phyloP scores from a whole-genome alignment of 78 protist species.

The Reticulomyxa filosa region DNA sequence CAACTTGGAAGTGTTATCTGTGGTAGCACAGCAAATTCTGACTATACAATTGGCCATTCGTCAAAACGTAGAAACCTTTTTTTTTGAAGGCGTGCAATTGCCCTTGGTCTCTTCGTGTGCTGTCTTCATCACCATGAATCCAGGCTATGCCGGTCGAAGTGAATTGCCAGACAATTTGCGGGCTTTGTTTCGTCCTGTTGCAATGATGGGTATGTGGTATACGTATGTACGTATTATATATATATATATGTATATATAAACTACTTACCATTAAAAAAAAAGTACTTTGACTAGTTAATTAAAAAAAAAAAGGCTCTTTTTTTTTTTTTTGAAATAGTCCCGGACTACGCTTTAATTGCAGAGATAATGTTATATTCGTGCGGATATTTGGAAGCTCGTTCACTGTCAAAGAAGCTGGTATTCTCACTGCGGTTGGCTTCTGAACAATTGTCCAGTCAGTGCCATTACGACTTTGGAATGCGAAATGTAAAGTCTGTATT shows the following conservation, averaged over 20 bases:
- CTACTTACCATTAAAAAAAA: not conserved
- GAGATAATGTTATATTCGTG: constrained; percentile 62
- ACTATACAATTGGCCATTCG: not conserved
- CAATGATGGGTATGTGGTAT: constrained; percentile 27
- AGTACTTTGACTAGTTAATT: constrained; percentile 14
- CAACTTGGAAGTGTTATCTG: constrained; percentile 30
- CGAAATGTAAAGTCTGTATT: constrained; percentile 36
- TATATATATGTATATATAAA: not conserved
- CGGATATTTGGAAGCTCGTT: constrained; percentile 14
- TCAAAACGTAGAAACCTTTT: not conserved
- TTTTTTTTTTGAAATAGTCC: constrained; percentile 69
- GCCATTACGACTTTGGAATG: constrained; percentile 48
- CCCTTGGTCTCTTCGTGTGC: constrained; percentile 37
- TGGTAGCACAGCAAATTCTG: not conserved
- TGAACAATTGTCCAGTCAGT: constrained; percentile 28
- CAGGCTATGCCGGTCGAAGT: constrained; percentile 76
- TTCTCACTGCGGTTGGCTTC: constrained; percentile 7
- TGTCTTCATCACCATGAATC: constrained; percentile 76
- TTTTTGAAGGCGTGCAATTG: constrained; percentile 23
- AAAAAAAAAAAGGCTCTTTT: not conserved
- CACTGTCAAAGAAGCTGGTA: constrained; percentile 21
- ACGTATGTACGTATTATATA: not conserved
- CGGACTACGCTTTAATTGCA: constrained; percentile 71
- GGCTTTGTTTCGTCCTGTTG: constrained; percentile 60
- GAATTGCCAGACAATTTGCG: constrained; percentile 72